Percentiles rank a stretch among this genome's conserved stretches.
These are phyloP conservation scores for Gossypium arboreum DNA, from an alignment of 345 rosid species.

Conservation along the genomic window DNA sequence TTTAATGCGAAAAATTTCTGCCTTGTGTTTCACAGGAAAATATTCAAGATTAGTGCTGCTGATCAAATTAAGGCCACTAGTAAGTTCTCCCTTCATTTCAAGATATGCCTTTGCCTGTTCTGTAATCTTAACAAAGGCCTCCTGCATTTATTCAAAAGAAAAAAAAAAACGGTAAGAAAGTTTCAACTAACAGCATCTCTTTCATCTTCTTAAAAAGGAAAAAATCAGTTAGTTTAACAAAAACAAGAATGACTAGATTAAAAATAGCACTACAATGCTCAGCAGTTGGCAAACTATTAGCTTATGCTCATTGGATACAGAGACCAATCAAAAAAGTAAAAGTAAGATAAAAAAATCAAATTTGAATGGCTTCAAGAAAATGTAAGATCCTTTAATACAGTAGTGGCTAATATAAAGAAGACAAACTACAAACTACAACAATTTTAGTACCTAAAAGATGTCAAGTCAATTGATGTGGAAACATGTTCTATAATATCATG, in stretches of 20 bases:
- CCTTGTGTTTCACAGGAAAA: slow-evolving; percentile 81
- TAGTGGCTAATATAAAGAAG: background rate
- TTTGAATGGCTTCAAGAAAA: background rate
- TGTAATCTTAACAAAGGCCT: slow-evolving; percentile 94
- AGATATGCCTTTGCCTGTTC: slow-evolving; percentile 98
- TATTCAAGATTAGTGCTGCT: slow-evolving; percentile 91
- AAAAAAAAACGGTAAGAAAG: slow-evolving; percentile 16
- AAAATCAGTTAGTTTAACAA: slow-evolving; percentile 3
- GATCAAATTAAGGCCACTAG: slow-evolving; percentile 82
- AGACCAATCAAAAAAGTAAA: background rate
- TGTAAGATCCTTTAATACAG: background rate
- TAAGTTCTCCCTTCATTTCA: slow-evolving; percentile 92
- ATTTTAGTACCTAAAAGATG: background rate
- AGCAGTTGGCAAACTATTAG: background rate
- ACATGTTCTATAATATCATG: background rate
- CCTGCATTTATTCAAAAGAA: slow-evolving; percentile 49
- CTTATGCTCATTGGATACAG: background rate
- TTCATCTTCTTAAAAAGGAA: background rate
- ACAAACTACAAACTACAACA: background rate
- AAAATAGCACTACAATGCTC: background rate
- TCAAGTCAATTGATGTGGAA: background rate
- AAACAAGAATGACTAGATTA: background rate
- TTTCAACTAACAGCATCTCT: background rate
- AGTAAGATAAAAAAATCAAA: background rate
- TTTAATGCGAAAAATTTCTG: slow-evolving; percentile 79